phyloP scores from a whole-genome alignment of 768 basidiomycete genomes.

The Chalciporus piperatus region DNA sequence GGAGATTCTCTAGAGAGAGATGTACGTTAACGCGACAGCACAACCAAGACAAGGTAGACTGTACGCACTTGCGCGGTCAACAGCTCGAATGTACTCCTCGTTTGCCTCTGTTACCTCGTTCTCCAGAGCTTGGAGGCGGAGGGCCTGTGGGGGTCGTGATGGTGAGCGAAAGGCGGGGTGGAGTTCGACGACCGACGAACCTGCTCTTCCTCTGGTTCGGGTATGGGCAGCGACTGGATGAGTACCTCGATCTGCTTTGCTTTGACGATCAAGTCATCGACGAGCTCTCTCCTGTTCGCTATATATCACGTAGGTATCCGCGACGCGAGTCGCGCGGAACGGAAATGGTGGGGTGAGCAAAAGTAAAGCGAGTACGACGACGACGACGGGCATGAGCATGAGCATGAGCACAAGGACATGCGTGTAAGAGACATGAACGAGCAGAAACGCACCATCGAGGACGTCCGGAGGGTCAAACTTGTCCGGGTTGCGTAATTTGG shows the following conservation, averaged over 20 bases:
- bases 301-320: not conserved
- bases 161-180: not conserved
- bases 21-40: not conserved
- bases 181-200: constrained; percentile 32
- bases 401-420: no score
- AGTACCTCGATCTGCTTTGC: constrained; percentile 88
- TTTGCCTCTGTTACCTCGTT: constrained; percentile 71
- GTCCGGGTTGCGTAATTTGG: constrained; percentile 70
- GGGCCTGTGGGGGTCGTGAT: constrained; percentile 36
- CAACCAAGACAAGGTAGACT: not conserved
- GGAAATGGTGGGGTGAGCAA: not conserved
- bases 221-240: constrained; percentile 74
- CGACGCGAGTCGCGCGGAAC: not conserved
- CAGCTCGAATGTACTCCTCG: constrained; percentile 68
- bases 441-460: constrained; percentile 60
- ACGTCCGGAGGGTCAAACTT: constrained; percentile 70
- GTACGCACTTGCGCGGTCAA: constrained; percentile 72
- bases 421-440: not conserved
- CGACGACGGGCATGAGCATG: not conserved
- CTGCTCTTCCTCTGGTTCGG: constrained; percentile 77
- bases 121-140: constrained; percentile 64
- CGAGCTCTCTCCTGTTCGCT: constrained; percentile 86
- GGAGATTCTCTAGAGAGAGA: constrained; percentile 48
- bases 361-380: no score
- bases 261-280: constrained; percentile 77